phyloP scores from a whole-genome alignment of 495 filamentous ascomycete genomes.

The Aspergillus ellipticus region DNA sequence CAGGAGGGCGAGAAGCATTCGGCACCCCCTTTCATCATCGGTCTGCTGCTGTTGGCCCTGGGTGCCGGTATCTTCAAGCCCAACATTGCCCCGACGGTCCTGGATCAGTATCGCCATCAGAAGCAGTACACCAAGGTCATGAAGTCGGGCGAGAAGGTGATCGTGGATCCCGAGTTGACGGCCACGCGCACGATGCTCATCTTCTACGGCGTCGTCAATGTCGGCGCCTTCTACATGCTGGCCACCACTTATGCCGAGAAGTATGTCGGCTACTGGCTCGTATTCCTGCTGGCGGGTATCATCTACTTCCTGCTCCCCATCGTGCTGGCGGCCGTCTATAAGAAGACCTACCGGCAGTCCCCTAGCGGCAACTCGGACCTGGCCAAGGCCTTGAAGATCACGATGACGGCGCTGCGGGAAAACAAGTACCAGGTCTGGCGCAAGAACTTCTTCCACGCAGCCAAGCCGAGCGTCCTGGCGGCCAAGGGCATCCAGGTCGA shows the following conservation, averaged over 20 bases:
- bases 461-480: conserved; percentile 57
- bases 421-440: conserved; percentile 56
- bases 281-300: conserved; percentile 34
- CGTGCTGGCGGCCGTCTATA: conserved; percentile 47
- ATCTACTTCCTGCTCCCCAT: conserved; percentile 53
- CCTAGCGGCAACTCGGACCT: conserved; percentile 49
- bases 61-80: conserved; percentile 42
- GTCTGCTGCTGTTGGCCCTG: conserved; percentile 38
- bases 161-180: conserved; percentile 36
- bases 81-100: conserved; percentile 33
- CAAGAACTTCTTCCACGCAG: conserved; percentile 59
- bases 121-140: conserved; percentile 30
- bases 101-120: conserved; percentile 31
- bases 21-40: conserved; percentile 56
- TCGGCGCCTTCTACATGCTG: conserved; percentile 36
- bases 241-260: conserved; percentile 40
- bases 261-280: conserved; percentile 37
- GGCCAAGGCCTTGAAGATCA: conserved; percentile 52
- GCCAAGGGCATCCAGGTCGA: conserved; percentile 38
- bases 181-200: conserved; percentile 31
- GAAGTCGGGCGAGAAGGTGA: conserved; percentile 37
- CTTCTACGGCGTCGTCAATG: conserved; percentile 38
- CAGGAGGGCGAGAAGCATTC: conserved; percentile 42
- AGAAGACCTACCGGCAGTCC: conserved; percentile 44
- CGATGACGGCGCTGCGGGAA: conserved; percentile 48